A percentile compares a stretch with the other conserved stretches of the same genome.
phyloP scores from a whole-genome alignment of 1,284 basidiomycete genomes.

The Trichosporon sp. region DNA sequence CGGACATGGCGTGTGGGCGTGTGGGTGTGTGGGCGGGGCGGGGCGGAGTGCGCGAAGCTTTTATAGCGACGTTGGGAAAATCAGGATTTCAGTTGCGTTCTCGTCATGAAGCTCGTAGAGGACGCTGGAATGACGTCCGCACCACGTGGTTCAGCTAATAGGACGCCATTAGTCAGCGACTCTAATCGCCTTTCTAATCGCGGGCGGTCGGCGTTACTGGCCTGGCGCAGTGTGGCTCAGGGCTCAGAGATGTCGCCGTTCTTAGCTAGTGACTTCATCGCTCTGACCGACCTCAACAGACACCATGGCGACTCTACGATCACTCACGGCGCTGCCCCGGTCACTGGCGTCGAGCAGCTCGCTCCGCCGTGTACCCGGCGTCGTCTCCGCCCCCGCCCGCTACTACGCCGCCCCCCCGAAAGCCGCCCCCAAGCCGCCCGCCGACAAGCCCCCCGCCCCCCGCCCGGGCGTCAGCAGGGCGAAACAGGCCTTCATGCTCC shows the following conservation, averaged over 20 bases:
- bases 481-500: neutral
- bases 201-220: neutral
- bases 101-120: neutral
- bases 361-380: neutral
- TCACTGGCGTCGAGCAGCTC: neutral
- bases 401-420: neutral
- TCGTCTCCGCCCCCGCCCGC: neutral
- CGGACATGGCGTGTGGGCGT: conserved; percentile 12
- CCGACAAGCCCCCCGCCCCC: neutral
- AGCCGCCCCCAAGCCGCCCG: neutral
- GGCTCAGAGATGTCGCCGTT: neutral
- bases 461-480: too few relatives aligned
- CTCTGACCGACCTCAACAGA: neutral
- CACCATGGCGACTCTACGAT: neutral
- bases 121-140: neutral
- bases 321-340: neutral
- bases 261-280: neutral
- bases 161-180: neutral
- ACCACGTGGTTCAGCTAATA: neutral
- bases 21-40: neutral
- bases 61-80: neutral
- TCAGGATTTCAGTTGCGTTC: neutral
- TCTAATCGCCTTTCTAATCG: neutral
- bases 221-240: neutral
- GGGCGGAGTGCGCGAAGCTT: neutral